Base-by-base conservation (phyloP, 2,329 filamentous ascomycete genomes). In the Pyrenochaeta sp. region DNA sequence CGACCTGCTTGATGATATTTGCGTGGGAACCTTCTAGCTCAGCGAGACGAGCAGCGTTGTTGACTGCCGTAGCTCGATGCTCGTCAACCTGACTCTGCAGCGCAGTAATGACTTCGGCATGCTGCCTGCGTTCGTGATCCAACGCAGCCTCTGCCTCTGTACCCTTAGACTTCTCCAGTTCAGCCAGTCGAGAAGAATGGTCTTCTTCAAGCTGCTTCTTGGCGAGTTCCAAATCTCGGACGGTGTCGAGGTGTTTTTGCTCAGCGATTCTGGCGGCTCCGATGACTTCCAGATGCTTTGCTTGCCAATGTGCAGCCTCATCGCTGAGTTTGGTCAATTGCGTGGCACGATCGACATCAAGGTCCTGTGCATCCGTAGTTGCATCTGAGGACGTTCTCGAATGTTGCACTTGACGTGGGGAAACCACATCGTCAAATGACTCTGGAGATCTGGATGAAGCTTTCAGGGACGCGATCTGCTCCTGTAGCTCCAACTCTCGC, bases 31-130 rank as follows among this genome's bases (percentile, higher is more conserved):
- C 74, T 69, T 96, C 90, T 10, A 96, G 78, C 53, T 88, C 82
- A 3, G 84, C 79, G 20, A 96, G 85, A 59, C 86, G 89, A 26
- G 80, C 67, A 9, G 84, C 77, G 59, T 92, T 89, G 54, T 77
- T 80, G 51, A 81, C 80, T 58, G 95, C 86, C 24, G 88, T 82
- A 3, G 80, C 75, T 73, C 89, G 92, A 73, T 96, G 91, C 64
- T 90, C 85, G 37, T 92, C 85, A 39, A 96, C 86, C 65, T 96
- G 87, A 46, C 74, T 79, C 51, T 88, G 87, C 28, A 96, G 73
- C 15, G 74, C 65, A 40, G 79, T 76, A 8, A 84, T 72, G 15
- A 79, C 77, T 24, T 81, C 77, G 46, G 84, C 77, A 17, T 77
- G 74, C 53, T 72, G 71, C 4, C 57, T 26, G 11, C 69, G 68